These are phyloP conservation scores for Colletotrichum lupini DNA, from an alignment of 2,329 filamentous ascomycete species.

Conservation along the genomic window DNA sequence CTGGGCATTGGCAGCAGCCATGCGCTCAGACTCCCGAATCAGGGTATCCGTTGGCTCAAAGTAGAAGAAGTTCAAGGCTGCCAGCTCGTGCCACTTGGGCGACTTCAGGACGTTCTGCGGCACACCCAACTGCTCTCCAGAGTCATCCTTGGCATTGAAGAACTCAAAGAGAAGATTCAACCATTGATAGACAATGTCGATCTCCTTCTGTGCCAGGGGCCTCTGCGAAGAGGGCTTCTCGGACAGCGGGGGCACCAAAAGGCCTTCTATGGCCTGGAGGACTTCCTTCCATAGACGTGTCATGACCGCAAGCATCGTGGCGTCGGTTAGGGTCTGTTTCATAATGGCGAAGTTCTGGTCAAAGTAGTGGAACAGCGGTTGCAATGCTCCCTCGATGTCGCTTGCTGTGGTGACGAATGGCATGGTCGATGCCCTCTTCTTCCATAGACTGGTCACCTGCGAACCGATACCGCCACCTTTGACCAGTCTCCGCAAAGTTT, in stretches of 20 bases:
- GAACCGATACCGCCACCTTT: conserved; percentile 77
- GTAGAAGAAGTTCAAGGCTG: conserved; percentile 98
- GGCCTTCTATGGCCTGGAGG: conserved; percentile 86
- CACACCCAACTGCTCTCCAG: conserved; percentile 85
- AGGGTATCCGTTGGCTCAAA: conserved; percentile 91
- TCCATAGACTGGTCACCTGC: conserved; percentile 77
- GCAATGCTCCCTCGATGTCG: conserved; percentile 84
- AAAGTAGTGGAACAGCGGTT: conserved; percentile 91
- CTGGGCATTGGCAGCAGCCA: conserved; percentile 87
- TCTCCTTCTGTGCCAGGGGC: conserved; percentile 84
- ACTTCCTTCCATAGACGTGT: conserved; percentile 98
- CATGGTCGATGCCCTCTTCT: conserved; percentile 66
- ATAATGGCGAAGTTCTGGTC: conserved; percentile 99
- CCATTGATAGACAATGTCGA: conserved; percentile 97
- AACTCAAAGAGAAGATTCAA: conserved; percentile 90
- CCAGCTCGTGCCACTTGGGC: conserved; percentile 97
- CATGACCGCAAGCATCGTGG: conserved; percentile 99
- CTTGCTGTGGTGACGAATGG: conserved; percentile 70
- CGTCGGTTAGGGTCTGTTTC: conserved; percentile 94
- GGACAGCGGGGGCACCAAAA: conserved; percentile 92
- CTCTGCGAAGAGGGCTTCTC: conserved; percentile 92
- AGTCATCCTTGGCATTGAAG: conserved; percentile 92
- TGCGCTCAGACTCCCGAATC: conserved; percentile 94
- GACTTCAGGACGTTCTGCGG: conserved; percentile 93
- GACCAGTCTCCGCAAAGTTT: conserved; percentile 80